phyloP scores from a whole-genome alignment of 352 stramenopile species.

The Phytophthora sp. region DNA sequence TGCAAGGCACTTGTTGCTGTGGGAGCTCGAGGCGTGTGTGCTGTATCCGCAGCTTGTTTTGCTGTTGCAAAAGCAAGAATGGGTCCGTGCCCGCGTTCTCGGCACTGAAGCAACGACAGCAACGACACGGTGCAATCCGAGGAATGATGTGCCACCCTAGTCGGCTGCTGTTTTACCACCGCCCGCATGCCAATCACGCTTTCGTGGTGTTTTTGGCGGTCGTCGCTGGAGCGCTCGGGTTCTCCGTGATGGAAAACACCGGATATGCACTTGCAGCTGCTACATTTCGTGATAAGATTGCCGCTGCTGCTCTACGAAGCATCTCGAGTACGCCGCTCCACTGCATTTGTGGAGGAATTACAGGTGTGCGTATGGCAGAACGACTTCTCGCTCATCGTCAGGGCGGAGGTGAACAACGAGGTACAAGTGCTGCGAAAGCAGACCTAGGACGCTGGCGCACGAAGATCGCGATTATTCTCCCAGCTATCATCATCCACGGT shows the following conservation, averaged over 20 bases:
- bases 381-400: conserved; percentile 33
- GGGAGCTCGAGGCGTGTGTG: conserved; percentile 10
- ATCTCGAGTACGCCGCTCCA: conserved; percentile 61
- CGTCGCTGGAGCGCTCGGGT: conserved; percentile 55
- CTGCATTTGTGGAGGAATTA: conserved; percentile 67
- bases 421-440: conserved; percentile 11
- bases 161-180: conserved; percentile 49
- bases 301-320: conserved; percentile 47
- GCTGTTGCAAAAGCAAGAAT: conserved; percentile 25
- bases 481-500: conserved; percentile 62
- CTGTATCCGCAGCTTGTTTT: conserved; percentile 11
- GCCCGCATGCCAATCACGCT: conserved; percentile 52
- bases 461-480: conserved; percentile 44
- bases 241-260: conserved; percentile 70
- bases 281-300: conserved; percentile 39
- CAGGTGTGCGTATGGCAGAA: conserved; percentile 63
- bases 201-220: conserved; percentile 69
- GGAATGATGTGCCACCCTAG: conserved; percentile 59
- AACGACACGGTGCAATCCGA: conserved; percentile 28
- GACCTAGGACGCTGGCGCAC: conserved; percentile 41
- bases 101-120: conserved; percentile 27
- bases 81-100: conserved; percentile 30
- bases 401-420: conserved; percentile 11
- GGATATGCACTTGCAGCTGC: conserved; percentile 47
- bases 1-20: conserved; percentile 58